Percentiles rank a stretch among this genome's conserved stretches.
These are phyloP conservation scores for Saprolegnia parasitica DNA, from an alignment of 352 stramenopile genomes.

Conservation along the genomic window DNA sequence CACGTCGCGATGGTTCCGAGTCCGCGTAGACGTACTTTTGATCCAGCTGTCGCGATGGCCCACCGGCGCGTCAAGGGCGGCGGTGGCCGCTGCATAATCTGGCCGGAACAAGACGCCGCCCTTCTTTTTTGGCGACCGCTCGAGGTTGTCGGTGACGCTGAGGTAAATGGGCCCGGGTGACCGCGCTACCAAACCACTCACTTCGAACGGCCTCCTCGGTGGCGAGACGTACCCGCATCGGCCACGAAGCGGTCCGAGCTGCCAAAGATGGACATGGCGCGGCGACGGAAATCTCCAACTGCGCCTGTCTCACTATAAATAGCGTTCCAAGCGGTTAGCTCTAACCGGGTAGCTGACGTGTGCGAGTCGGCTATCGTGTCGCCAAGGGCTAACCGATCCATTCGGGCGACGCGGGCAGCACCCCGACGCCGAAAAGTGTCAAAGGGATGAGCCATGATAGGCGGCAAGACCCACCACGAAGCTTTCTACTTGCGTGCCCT, in stretches of 20 bases:
- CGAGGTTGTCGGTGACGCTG: conserved; percentile 41
- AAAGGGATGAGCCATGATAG: no score
- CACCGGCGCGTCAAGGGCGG: conserved; percentile 62
- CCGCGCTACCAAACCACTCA: no score
- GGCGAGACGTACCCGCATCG: conserved; percentile 46
- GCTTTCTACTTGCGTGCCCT: no score
- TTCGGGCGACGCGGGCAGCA: no score
- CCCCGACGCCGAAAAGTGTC: no score
- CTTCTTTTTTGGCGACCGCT: conserved; percentile 37
- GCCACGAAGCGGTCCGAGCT: conserved; percentile 67
- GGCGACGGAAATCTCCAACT: background rate
- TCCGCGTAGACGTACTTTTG: conserved; percentile 41
- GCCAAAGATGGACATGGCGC: conserved; percentile 55
- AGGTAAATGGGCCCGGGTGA: conserved; percentile 74
- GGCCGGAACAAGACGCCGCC: conserved; percentile 66
- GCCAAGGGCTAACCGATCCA: no score
- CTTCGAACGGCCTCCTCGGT: no score
- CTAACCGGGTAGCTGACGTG: no score
- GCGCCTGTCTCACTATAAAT: background rate
- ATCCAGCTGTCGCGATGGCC: conserved; percentile 83
- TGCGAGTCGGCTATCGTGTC: no score
- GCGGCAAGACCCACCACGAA: no score
- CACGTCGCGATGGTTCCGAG: no score
- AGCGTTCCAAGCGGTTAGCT: no score
- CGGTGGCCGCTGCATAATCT: conserved; percentile 44